phyloP scores from a whole-genome alignment of 345 rosid genomes.

The Crucihimalaya himalaica region DNA sequence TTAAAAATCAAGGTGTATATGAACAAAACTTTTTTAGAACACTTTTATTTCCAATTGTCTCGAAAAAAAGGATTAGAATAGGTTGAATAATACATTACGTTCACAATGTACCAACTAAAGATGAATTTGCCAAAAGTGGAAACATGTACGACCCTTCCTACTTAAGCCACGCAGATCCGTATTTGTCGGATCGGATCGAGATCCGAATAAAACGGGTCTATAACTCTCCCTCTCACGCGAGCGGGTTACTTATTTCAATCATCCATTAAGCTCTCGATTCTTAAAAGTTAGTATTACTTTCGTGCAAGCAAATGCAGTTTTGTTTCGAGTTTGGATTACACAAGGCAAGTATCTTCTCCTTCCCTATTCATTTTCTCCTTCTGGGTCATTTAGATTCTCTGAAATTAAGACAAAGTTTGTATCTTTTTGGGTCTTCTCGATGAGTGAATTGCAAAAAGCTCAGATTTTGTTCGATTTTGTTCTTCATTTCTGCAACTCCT shows the following conservation, averaged over 20 bases:
- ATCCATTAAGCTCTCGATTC: neutral
- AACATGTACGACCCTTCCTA: neutral
- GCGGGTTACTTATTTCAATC: constrained; percentile 10
- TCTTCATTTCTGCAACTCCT: neutral
- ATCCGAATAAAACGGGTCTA: constrained; percentile 35
- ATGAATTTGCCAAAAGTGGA: neutral
- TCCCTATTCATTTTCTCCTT: constrained; percentile 2
- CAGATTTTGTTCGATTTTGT: neutral
- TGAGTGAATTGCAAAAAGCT: neutral
- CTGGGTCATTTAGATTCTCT: constrained; percentile 4
- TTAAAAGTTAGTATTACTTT: neutral
- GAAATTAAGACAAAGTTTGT: neutral
- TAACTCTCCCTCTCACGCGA: constrained; percentile 1
- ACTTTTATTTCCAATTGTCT: too few relatives aligned
- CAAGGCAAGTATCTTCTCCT: constrained; percentile 42
- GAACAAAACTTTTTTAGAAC: too few relatives aligned
- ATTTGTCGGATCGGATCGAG: constrained; percentile 27
- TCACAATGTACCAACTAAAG: too few relatives aligned
- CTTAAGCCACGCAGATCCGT: constrained; percentile 6
- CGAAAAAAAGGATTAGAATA: too few relatives aligned
- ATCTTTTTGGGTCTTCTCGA: neutral
- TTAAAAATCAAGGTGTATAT: too few relatives aligned
- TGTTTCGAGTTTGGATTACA: constrained; percentile 23
- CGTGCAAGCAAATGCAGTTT: constrained; percentile 41
- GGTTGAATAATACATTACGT: too few relatives aligned